Base-by-base conservation (phyloP, 176 grass and related monocot species). In the Avena atlantica region DNA sequence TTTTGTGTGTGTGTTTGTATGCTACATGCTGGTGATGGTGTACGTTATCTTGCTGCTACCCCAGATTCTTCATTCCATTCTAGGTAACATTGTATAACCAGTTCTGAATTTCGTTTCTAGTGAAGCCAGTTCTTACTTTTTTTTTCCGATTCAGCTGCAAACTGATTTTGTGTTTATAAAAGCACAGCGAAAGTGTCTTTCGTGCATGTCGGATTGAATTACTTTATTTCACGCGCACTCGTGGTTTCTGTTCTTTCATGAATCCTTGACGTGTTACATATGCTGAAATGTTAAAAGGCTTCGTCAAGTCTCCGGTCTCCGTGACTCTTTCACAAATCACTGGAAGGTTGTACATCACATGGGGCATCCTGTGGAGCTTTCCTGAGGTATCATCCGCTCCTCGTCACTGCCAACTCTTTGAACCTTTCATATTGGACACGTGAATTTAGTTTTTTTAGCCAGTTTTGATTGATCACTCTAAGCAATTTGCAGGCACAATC, bases 241-340 rank as follows among this genome's bases (percentile, higher is more conserved):
- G 0, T 12, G 76, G 58, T 48, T 19, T 63, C 9, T 1, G 21
- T 42, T 42, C 40, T 1, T 42, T 42, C 40, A 6, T 42, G 8
- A 42, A 42, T 42, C 40, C 0, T 42, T 42, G 6, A 42, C 40
- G 1, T 42, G 6, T 25, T 63, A 23, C 27, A 0, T 67, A 0
- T 67, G 13, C 14, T 29, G 5, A 67, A 67, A 2, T 36, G 14
- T 67, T 36, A 3, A 31, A 70, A 90, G 89, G 89, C 2, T 37
- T 90, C 47, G 89, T 87, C 65, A 87, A 57, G 31, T 90, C 89
- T 83, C 89, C 89, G 1, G 23, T 87, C 8, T 87, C 85, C 3
- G 85, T 85, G 29, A 87, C 85, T 58, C 85, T 87, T 74, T 76
- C 89, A 59, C 89, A 91, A 5, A 91, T 91, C 74, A 76, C 48